These are phyloP conservation scores for Coffea eugenioides DNA, from an alignment of 257 asterid genomes.

Conservation along the genomic window DNA sequence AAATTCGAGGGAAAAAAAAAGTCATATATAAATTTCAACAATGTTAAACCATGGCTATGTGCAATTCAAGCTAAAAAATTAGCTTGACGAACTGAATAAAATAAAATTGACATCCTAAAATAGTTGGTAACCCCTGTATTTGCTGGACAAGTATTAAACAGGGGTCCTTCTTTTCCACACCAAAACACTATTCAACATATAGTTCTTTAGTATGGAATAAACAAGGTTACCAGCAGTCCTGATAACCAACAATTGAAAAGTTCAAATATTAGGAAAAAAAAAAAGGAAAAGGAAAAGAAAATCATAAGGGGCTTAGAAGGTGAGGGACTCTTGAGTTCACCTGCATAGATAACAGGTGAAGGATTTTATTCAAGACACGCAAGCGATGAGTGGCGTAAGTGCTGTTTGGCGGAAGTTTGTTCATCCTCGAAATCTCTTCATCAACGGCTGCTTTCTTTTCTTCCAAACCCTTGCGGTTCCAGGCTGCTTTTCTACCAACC, in stretches of 20 bases:
- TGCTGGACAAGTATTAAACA: not conserved
- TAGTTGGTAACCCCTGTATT: no score
- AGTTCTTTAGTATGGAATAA: not conserved
- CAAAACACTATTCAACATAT: not conserved
- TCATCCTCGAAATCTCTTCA: conserved; percentile 58
- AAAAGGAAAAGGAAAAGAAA: not conserved
- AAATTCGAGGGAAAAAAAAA: not conserved
- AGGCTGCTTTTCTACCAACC: not conserved
- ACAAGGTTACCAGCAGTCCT: no score
- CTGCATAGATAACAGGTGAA: conserved; percentile 61
- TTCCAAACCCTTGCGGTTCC: conserved; percentile 32
- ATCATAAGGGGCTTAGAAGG: not conserved
- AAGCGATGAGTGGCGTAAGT: conserved; percentile 66
- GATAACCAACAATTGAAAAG: not conserved
- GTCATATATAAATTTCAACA: no score
- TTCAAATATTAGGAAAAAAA: no score
- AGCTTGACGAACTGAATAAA: no score
- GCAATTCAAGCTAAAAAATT: not conserved
- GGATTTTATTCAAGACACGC: conserved; percentile 63
- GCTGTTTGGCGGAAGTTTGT: conserved; percentile 60
- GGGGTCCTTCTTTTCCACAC: not conserved
- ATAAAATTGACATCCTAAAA: no score
- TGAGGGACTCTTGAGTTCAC: conserved; percentile 18
- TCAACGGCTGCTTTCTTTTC: conserved; percentile 50
- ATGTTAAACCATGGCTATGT: not conserved